Base-by-base conservation (phyloP, 441 rosid species). In the Croton setiger region DNA sequence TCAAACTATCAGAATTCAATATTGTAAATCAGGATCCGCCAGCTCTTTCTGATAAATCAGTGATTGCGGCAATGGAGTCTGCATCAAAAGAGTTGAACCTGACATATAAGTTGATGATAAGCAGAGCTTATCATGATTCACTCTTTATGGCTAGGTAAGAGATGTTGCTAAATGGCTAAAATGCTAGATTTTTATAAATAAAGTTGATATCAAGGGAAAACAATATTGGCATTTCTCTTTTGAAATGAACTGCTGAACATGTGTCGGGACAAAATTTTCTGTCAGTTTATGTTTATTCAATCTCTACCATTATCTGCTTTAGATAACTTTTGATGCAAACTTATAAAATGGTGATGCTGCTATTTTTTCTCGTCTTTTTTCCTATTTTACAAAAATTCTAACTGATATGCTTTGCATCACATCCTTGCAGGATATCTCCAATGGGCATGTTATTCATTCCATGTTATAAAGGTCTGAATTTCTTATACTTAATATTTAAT, bases 381-480 rank as follows among this genome's bases (percentile, higher is more conserved):
- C 0, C 10, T 47, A 55, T 58, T 54, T 17, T 18, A 41, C 21
- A 53, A 7, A 23, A 60, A 65, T 17, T 1, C 62, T 17, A 37
- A 60, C 76, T 79, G 63, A 78, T 43, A 39, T 59, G 31, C 60
- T 41, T n/a, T 27, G 9, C 67, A 36, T 67, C 15, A 48, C 60
- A 62, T 67, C 44, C 71, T 72, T 79, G 77, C 91, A 93, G 98
- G 88, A 73, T 87, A 72, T 86, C 92, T 70, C 96, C 97, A 5
- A 93, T 91, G 97, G 98, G 97, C 80, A 93, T 93, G 95, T 79
- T 91, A 71, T 93, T 93, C 80, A 91, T 91, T 72, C 98, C 98
- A 12, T 93, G 97, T 72, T 91, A 87, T 84, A 93, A 84, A 89
- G 98, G 98, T 91, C 64, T 18, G 82, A 72, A 37, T 15, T 21